phyloP scores from a whole-genome alignment of 2,329 filamentous ascomycete species.

The Colletotrichum sp. region DNA sequence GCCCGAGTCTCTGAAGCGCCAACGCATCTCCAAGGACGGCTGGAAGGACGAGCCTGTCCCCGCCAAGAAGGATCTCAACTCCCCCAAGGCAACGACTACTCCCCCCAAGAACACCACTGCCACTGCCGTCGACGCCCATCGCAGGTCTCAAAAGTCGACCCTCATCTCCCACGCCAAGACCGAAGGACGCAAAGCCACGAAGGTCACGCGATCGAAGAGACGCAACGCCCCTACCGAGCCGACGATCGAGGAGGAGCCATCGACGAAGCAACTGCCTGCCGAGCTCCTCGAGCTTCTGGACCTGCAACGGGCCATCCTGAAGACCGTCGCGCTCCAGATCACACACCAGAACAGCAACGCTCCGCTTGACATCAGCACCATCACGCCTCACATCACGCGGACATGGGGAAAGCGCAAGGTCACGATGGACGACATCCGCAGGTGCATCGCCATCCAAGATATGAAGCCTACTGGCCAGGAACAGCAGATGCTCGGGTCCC shows the following conservation, averaged over 20 bases:
- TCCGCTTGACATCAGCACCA: conserved; percentile 66
- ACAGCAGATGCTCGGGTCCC: conserved; percentile 29
- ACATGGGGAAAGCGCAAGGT: conserved; percentile 77
- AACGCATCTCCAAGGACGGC: conserved; percentile 3
- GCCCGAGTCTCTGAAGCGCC: conserved; percentile 12
- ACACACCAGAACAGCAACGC: conserved; percentile 70
- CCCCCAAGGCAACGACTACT: not conserved
- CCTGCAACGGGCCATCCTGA: conserved; percentile 71
- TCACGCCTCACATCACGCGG: conserved; percentile 68
- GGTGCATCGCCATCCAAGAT: conserved; percentile 68
- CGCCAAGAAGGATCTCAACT: conserved; percentile 14
- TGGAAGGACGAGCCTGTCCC: conserved; percentile 18
- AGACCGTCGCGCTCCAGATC: conserved; percentile 71
- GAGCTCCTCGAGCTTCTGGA: conserved; percentile 65
- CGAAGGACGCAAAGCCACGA: conserved; percentile 29
- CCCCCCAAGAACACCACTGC: not conserved
- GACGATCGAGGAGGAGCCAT: conserved; percentile 31
- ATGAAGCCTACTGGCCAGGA: conserved; percentile 37
- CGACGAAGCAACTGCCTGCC: conserved; percentile 44
- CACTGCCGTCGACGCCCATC: conserved; percentile 1
- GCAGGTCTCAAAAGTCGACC: conserved; percentile 31
- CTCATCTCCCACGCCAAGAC: conserved; percentile 31
- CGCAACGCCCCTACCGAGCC: conserved; percentile 3
- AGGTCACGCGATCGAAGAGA: conserved; percentile 21
- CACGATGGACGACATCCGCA: conserved; percentile 67